A percentile compares a stretch with the other conserved stretches of the same genome.
Conservation (phyloP, 2,329 filamentous ascomycete genomes). For the Neonectria punicea region DNA sequence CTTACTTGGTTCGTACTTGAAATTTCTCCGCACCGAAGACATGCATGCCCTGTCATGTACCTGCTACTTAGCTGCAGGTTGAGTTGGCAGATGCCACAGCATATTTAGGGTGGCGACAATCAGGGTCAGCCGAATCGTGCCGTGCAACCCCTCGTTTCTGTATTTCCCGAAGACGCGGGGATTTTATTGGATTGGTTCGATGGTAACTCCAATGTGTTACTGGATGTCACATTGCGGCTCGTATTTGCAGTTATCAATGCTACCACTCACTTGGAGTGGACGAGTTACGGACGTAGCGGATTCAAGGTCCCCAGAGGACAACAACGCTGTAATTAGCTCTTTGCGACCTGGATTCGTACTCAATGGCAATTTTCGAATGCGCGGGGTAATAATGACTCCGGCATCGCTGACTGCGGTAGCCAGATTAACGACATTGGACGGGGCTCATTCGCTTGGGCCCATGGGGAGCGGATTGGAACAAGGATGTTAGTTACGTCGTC, state of each 20-base stretch:
- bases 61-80: conserved; percentile 22
- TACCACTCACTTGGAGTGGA: background rate
- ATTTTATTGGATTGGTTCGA: conserved; percentile 4
- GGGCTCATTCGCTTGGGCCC: conserved; percentile 1
- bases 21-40: background rate
- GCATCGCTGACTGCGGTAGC: conserved; percentile 14
- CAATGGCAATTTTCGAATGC: conserved; percentile 2
- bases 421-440: conserved; percentile 2
- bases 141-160: conserved; percentile 12
- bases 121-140: background rate
- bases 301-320: background rate
- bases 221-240: conserved; percentile 10
- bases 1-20: background rate
- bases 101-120: conserved; percentile 14
- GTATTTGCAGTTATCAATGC: conserved; percentile 5
- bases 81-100: conserved; percentile 25
- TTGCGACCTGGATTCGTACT: background rate
- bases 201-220: background rate
- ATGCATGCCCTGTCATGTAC: background rate
- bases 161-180: conserved; percentile 19
- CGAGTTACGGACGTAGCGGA: conserved; percentile 2
- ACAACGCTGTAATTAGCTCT: background rate
- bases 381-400: conserved; percentile 22
- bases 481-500: conserved; percentile 12
- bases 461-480: background rate